A percentile compares a stretch with the other conserved stretches of the same genome.
These are phyloP conservation scores for Tulasnella sp. DNA, from an alignment of 768 basidiomycete genomes.

Conservation along the genomic window DNA sequence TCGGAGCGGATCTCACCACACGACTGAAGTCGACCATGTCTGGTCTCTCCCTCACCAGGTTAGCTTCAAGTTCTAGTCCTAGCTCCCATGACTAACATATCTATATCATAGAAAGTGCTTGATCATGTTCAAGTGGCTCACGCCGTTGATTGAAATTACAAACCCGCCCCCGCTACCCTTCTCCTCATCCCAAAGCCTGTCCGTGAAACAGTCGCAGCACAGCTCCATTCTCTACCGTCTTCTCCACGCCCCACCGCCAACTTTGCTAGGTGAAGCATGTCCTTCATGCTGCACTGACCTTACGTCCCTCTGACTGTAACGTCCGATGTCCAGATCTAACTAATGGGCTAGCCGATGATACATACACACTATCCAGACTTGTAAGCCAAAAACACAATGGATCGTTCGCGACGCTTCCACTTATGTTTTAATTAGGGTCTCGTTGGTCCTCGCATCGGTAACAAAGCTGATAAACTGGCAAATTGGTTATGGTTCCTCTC, in stretches of 20 bases:
- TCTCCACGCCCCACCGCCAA: conserved; percentile 71
- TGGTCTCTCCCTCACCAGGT: conserved; percentile 71
- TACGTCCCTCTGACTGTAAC: neutral
- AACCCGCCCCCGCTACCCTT: conserved; percentile 58
- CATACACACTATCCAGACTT: conserved; percentile 54
- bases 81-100: neutral
- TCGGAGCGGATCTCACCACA: conserved; percentile 37
- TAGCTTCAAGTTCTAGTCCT: neutral
- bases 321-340: conserved; percentile 41
- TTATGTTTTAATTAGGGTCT: conserved; percentile 40
- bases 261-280: conserved; percentile 37
- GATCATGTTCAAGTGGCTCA: conserved; percentile 76
- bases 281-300: conserved; percentile 5
- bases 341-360: conserved; percentile 64
- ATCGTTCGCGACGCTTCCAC: neutral
- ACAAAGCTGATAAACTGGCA: conserved; percentile 60
- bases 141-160: conserved; percentile 58
- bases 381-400: neutral
- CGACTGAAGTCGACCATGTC: conserved; percentile 53
- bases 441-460: conserved; percentile 51
- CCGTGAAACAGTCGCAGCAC: neutral
- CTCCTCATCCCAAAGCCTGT: neutral
- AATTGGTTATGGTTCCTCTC: conserved; percentile 82
- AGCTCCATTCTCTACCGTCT: conserved; percentile 49
- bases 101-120: conserved; percentile 52